Evolutionary conservation across 2,329 filamentous ascomycete species (phyloP).

Genomic region (Pseudocercospora vitis): DNA sequence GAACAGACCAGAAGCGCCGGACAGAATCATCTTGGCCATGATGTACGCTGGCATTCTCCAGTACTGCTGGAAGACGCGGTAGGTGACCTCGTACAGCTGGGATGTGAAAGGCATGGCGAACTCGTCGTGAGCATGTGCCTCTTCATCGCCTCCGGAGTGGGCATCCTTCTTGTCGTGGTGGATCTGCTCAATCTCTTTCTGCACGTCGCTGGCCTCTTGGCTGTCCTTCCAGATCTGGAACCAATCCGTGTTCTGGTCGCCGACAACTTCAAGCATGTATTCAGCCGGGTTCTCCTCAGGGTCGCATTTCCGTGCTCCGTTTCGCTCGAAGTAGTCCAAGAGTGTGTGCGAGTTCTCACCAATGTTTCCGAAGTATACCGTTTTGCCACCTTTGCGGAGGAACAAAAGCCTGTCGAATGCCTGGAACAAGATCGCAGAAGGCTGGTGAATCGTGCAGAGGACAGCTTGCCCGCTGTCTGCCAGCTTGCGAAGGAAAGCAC

Average conservation of each 20-base stretch:
- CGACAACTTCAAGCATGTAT: slow-evolving; percentile 64
- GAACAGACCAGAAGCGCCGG: slow-evolving; percentile 52
- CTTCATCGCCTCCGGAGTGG: slow-evolving; percentile 30
- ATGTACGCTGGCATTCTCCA: slow-evolving; percentile 49
- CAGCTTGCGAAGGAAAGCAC: slow-evolving; percentile 62
- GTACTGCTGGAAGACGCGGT: slow-evolving; percentile 47
- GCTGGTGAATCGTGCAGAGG: slow-evolving; percentile 51
- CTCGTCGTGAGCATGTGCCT: slow-evolving; percentile 36
- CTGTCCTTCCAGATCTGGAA: slow-evolving; percentile 43
- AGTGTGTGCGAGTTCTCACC: slow-evolving; percentile 45
- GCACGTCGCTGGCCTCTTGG: slow-evolving; percentile 34
- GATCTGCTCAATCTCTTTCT: slow-evolving; percentile 43
- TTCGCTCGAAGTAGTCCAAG: slow-evolving; percentile 58
- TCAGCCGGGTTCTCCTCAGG: slow-evolving; percentile 68
- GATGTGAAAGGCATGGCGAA: slow-evolving; percentile 46
- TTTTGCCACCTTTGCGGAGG: slow-evolving; percentile 46
- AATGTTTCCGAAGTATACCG: slow-evolving; percentile 51
- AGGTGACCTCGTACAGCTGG: slow-evolving; percentile 41
- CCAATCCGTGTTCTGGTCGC: slow-evolving; percentile 44
- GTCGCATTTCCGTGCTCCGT: slow-evolving; percentile 62
- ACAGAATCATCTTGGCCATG: slow-evolving; percentile 60
- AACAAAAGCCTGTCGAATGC: slow-evolving; percentile 48
- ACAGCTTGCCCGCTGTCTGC: slow-evolving; percentile 51
- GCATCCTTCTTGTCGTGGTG: slow-evolving; percentile 40
- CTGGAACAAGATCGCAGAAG: slow-evolving; percentile 47